Percentiles rank a stretch among this genome's conserved stretches.
Evolutionary conservation across 2,329 filamentous ascomycete species (phyloP).

Genomic region (Microcyclospora tardicrescens): DNA sequence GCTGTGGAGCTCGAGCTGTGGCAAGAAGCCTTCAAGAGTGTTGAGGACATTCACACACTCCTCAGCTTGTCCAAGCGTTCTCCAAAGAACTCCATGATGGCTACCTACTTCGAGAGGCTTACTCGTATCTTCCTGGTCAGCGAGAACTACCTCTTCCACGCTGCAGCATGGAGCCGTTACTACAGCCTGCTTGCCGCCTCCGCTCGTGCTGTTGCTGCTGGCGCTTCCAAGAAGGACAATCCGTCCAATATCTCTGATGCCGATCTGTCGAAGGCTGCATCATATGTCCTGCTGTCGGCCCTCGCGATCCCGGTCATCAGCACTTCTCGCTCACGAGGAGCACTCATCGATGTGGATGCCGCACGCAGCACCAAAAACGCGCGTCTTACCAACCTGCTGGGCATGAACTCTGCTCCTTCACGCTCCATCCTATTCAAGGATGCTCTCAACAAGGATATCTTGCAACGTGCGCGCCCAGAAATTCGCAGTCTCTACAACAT

Average conservation of each 20-base stretch:
- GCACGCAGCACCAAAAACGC: conserved; percentile 98
- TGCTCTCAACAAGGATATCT: conserved; percentile 83
- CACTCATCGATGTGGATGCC: conserved; percentile 92
- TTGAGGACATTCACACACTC: conserved; percentile 96
- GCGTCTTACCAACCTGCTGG: conserved; percentile 85
- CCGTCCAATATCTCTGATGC: conserved; percentile 69
- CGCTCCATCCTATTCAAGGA: conserved; percentile 90
- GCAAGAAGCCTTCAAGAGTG: conserved; percentile 98
- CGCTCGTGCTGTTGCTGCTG: conserved; percentile 65
- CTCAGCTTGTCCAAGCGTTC: conserved; percentile 96
- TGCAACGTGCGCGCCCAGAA: conserved; percentile 84
- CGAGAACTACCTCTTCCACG: conserved; percentile 99
- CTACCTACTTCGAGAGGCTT: conserved; percentile 99
- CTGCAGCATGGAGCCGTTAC: conserved; percentile 92
- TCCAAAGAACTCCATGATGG: conserved; percentile 99
- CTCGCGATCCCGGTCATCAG: conserved; percentile 99
- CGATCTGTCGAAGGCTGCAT: conserved; percentile 86
- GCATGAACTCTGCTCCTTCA: conserved; percentile 81
- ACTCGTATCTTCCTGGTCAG: conserved; percentile 97
- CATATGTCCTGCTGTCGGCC: conserved; percentile 87
- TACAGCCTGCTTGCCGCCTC: conserved; percentile 94
- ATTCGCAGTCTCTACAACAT: conserved; percentile 98
- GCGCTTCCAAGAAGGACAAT: conserved; percentile 86
- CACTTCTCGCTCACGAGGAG: conserved; percentile 88
- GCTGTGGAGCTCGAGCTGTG: conserved; percentile 95